Conservation (phyloP, 2,329 filamentous ascomycete species). For the Fusarium equiseti region DNA sequence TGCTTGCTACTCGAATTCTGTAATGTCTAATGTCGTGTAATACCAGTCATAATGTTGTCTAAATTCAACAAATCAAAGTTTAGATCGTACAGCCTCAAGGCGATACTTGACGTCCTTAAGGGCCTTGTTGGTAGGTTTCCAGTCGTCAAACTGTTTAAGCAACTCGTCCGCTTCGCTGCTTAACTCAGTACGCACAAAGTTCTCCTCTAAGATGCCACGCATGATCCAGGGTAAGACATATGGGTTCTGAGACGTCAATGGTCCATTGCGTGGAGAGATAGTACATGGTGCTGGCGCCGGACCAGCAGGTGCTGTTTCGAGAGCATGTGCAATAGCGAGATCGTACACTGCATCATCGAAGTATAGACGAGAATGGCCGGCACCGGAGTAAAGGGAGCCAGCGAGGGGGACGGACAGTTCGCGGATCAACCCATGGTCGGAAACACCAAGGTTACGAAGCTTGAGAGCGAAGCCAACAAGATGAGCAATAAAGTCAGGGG, state of each 20-base stretch:
- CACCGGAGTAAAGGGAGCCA: conserved; percentile 89
- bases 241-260: conserved; percentile 75
- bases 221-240: conserved; percentile 96
- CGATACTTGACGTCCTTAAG: conserved; percentile 96
- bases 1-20: not conserved
- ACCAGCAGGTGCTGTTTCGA: conserved; percentile 74
- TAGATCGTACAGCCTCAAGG: conserved; percentile 90
- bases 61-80: conserved; percentile 62
- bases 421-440: conserved; percentile 91
- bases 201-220: conserved; percentile 91
- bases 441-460: conserved; percentile 90
- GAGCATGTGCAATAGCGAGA: conserved; percentile 77
- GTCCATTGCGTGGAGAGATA: conserved; percentile 43
- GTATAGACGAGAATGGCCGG: conserved; percentile 93
- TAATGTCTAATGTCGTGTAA: not conserved
- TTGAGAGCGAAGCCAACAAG: conserved; percentile 94
- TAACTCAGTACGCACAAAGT: conserved; percentile 86
- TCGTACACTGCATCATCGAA: conserved; percentile 89
- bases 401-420: conserved; percentile 90
- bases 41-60: not conserved
- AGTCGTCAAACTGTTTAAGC: conserved; percentile 90
- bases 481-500: conserved; percentile 92
- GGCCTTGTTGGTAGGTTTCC: conserved; percentile 90
- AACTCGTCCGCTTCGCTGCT: conserved; percentile 81
- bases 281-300: conserved; percentile 51